Base-by-base conservation (phyloP, 2,329 filamentous ascomycete species). In the Aspergillus sp. region DNA sequence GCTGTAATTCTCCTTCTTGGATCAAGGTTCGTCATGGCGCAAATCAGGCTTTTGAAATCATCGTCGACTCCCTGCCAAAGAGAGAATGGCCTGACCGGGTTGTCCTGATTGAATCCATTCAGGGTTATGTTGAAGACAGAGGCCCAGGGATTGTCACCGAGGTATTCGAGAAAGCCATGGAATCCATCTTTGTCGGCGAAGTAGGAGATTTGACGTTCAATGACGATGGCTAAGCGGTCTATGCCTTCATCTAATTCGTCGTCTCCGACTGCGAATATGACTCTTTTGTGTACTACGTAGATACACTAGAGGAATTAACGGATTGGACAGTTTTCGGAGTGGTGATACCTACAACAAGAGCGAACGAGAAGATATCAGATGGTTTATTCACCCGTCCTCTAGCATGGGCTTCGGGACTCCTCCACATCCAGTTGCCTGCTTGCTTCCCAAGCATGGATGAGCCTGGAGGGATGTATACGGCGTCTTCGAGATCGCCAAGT, bases 141-240 rank as follows among this genome's bases (percentile, higher is more conserved):
- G 30, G 69, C 68, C 74, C 75, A 81, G 17, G 75, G 77, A 62
- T 75, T 78, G 21, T 75, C 68, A 27, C 76, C 77, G 49, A 82
- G 73, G 65, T 79, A 75, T 51, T 74, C 70, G 39, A 83, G 64
- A 58, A 82, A 72, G 19, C 71, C 75, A 38, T 74, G 70, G 41
- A 81, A 71, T 41, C 75, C 73, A 4, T 80, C 68, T 68, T 71
- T 69, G 62, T 82, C 76, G 44, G 75, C 75, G 67, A 83, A 83
- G 64, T 79, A 80, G 3, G 80, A 83, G 13, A 82, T 74, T 62
- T 82, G 80, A 21, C 77, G 76, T 62, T 79, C 74, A 41, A 82
- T 66, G 38, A 82, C 76, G 63, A 77, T 70, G 47, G 72, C 73
- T 49, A 78, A 69, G n/a, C 70, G 71, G 44, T 78, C 50, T 4